Evolutionary conservation across 2,329 filamentous ascomycete species (phyloP), one percentile per base, ranked within the genome.

Genomic region (Phyllosticta citribraziliensis): DNA sequence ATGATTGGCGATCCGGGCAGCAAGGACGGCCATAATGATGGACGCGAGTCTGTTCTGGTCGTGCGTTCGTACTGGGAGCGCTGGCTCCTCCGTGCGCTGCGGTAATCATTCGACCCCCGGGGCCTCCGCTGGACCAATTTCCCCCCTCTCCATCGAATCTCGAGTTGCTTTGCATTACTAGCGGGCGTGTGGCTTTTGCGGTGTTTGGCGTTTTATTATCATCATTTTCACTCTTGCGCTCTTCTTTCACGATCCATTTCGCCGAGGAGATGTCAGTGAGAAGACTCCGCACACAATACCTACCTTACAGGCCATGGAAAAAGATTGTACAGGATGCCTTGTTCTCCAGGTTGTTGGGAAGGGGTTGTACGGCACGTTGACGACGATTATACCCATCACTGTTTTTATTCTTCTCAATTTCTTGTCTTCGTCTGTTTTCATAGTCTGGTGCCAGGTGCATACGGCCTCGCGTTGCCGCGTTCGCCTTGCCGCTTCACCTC

Each of bases 31-130:
- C 79, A 80, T 64, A 84, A 86, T 64, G 84, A 87, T 65, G 84
- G 84, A 12, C 76, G 79, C 58, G 81, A 82, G 22, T 81, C 82
- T 12, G 83, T 86, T 3, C 71, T 87, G 2, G 79, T 78, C 3
- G 78, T 86, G 33, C 73, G 82, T 62, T 76, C 77, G 55, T 85
- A 81, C 78, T 86, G 84, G 84, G 82, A 84, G 67, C 74, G 74
- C 55, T 85, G 82, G 80, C 73, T 87, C 27, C 70, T 72, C 12
- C 68, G 73, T 57, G 75, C 72, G 6, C 55, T 76, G 63, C 65
- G 66, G 52, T 65, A 54, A 64, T 20, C 22, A 30, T 25, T 27
- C 22, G 20, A n/a, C 33, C 55, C 24, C 52, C 9, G 33, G 20
- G 22, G 5, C 52, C 10, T 19, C 14, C 22, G 12, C 58, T 17